These are phyloP conservation scores for Nasturtium officinale DNA, from an alignment of 345 rosid genomes.

Conservation along the genomic window DNA sequence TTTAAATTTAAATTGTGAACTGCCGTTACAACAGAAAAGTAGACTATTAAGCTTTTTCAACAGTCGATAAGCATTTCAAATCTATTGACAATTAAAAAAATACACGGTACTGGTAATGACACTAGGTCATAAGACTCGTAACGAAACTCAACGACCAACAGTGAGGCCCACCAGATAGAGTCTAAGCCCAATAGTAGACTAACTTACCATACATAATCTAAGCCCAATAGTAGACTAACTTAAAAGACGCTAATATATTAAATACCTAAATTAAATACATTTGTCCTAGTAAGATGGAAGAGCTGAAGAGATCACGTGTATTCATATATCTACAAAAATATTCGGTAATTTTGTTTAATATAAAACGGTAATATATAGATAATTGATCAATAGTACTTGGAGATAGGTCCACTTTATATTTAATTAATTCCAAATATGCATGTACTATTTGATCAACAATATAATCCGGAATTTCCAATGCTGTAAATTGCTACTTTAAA, in stretches of 20 bases:
- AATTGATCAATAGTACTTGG: neutral
- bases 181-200: too few species aligned
- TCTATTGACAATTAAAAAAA: too few species aligned
- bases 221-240: conserved; percentile 5
- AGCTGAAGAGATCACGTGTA: neutral
- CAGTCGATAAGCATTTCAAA: conserved; percentile 31
- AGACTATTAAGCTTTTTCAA: conserved; percentile 28
- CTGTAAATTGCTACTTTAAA: neutral
- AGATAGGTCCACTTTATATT: neutral
- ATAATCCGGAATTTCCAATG: neutral
- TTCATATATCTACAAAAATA: neutral
- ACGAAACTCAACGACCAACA: neutral
- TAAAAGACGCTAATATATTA: neutral
- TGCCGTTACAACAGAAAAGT: conserved; percentile 31
- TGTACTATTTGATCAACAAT: neutral
- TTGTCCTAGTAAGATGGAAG: neutral
- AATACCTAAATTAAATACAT: neutral
- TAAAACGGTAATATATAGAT: neutral
- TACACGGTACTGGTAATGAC: too few species aligned
- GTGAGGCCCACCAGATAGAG: neutral
- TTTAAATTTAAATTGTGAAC: neutral
- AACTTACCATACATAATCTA: too few species aligned
- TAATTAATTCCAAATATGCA: neutral
- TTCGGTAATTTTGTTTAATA: neutral
- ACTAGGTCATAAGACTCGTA: too few species aligned